phyloP scores from a whole-genome alignment of 1,139 yeast genomes.

The Yamadazyma songkhlaensis region DNA sequence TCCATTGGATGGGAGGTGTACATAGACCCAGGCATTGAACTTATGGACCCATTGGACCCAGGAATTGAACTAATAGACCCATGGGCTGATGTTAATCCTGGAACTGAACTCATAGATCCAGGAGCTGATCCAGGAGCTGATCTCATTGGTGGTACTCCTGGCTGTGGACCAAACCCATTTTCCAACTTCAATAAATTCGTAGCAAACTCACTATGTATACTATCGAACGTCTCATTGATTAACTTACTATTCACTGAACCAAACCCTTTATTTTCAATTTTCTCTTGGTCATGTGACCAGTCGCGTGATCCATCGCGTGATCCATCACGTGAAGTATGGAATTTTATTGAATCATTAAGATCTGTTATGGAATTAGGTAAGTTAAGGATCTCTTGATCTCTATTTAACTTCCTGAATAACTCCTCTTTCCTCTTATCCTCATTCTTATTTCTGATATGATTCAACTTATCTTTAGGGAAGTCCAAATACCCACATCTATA shows the following conservation, averaged over 20 bases:
- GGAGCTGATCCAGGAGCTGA: not conserved
- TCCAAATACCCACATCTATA: slow-evolving; percentile 44
- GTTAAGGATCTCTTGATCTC: slow-evolving; percentile 3
- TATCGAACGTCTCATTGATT: slow-evolving; percentile 2
- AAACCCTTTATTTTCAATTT: no score
- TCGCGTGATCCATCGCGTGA: no score
- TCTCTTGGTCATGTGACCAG: no score
- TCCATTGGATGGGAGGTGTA: no score
- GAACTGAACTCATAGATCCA: not conserved
- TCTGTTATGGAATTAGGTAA: slow-evolving; percentile 1
- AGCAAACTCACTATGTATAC: slow-evolving; percentile 3
- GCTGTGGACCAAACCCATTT: not conserved
- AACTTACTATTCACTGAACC: no score
- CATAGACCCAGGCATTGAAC: no score
- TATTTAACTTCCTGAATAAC: slow-evolving; percentile 4
- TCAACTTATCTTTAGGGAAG: slow-evolving; percentile 37
- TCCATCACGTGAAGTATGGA: not conserved
- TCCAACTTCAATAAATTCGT: slow-evolving; percentile 6
- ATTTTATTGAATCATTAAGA: slow-evolving; percentile 1
- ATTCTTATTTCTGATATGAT: slow-evolving; percentile 32
- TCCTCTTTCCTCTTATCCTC: slow-evolving; percentile 19
- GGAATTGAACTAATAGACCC: no score
- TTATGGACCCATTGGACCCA: no score
- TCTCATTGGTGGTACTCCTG: no score
- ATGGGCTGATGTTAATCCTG: no score